Evolutionary conservation across 2,329 filamentous ascomycete species (phyloP).

Genomic region (Tolypocladium ophioglossoides): DNA sequence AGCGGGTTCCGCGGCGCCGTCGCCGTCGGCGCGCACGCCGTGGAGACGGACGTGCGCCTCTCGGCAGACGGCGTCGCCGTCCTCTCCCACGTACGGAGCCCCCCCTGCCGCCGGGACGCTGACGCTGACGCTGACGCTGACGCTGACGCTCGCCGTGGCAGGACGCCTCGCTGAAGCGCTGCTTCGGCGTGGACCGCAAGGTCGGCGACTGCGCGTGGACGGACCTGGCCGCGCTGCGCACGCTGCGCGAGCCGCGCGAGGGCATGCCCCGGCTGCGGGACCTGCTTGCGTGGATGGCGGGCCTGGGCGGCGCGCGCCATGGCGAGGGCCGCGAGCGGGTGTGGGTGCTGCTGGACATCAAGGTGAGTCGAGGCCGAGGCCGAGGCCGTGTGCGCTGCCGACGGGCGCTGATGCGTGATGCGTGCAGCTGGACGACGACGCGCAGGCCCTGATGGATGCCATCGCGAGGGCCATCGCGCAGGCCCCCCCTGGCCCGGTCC

Average conservation of each 20-base stretch:
- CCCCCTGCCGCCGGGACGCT: not conserved
- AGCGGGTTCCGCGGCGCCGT: conserved; percentile 66
- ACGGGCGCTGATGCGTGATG: not conserved
- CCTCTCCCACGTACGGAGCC: conserved; percentile 56
- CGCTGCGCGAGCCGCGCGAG: conserved; percentile 55
- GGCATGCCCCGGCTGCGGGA: conserved; percentile 66
- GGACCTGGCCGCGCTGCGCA: conserved; percentile 58
- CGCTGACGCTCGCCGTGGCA: too few species aligned
- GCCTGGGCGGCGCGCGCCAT: conserved; percentile 43
- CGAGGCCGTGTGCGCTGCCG: too few species aligned
- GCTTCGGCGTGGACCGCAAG: conserved; percentile 64
- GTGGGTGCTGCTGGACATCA: conserved; percentile 62
- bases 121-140: not conserved
- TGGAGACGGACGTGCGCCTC: conserved; percentile 85
- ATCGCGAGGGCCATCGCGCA: conserved; percentile 54
- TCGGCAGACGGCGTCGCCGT: conserved; percentile 77
- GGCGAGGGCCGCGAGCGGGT: conserved; percentile 29
- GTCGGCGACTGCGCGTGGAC: conserved; percentile 69
- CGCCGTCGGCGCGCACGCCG: conserved; percentile 61
- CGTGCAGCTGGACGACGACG: conserved; percentile 54
- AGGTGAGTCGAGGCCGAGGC: conserved; percentile 48
- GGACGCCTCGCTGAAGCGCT: conserved; percentile 69
- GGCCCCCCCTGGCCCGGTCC: conserved; percentile 31
- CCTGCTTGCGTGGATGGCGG: conserved; percentile 59
- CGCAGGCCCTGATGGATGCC: conserved; percentile 58